phyloP scores from a whole-genome alignment of 2,329 filamentous ascomycete genomes.

The Pestalotiopsis sp. region DNA sequence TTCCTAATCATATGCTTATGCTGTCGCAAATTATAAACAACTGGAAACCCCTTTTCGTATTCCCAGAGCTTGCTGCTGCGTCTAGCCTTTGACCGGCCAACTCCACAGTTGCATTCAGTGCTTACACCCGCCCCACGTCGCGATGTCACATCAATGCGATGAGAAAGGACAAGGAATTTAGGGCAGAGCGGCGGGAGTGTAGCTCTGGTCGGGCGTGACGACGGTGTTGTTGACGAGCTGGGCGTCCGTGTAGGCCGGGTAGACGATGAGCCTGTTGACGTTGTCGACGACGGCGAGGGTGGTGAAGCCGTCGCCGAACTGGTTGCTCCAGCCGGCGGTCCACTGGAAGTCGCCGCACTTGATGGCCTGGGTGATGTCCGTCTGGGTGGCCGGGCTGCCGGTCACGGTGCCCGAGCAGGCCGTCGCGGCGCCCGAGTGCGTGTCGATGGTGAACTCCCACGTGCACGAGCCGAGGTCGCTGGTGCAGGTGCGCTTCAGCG shows the following conservation, averaged over 20 bases:
- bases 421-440: slow-evolving; percentile 29
- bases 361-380: slow-evolving; percentile 36
- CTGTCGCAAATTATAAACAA: no score
- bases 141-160: not conserved
- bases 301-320: slow-evolving; percentile 60
- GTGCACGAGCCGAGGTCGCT: slow-evolving; percentile 37
- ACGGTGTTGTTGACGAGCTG: slow-evolving; percentile 28
- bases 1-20: no score
- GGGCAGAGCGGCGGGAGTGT: slow-evolving; percentile 11
- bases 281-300: slow-evolving; percentile 54
- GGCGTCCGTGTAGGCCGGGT: slow-evolving; percentile 55
- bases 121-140: not conserved
- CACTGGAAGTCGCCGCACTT: slow-evolving; percentile 52
- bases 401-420: slow-evolving; percentile 41
- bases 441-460: slow-evolving; percentile 45
- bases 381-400: slow-evolving; percentile 33
- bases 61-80: no score
- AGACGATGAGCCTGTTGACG: slow-evolving; percentile 46
- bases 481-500: slow-evolving; percentile 41
- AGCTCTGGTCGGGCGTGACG: slow-evolving; percentile 16
- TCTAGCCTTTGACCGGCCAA: no score
- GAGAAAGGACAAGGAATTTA: not conserved
- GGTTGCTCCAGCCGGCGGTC: slow-evolving; percentile 58
- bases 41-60: no score
- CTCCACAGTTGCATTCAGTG: not conserved